Evolutionary conservation across 1,139 yeast species (phyloP).

Genomic region (Trichomonascaceae sp.): DNA sequence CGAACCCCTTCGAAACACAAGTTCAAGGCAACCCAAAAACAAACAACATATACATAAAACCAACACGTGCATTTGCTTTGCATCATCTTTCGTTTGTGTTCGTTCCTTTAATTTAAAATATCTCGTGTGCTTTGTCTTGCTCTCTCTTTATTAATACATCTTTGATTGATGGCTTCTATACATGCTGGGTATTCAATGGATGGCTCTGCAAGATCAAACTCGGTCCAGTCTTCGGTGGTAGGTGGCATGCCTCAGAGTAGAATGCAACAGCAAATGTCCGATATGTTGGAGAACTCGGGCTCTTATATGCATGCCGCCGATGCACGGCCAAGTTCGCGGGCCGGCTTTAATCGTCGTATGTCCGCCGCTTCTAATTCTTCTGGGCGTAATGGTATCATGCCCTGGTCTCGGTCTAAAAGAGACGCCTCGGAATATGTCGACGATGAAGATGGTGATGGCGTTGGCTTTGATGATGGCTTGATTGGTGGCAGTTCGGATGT

Average conservation of each 20-base stretch:
- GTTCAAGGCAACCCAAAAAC: background rate
- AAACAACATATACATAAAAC: background rate
- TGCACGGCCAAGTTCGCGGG: conserved; percentile 12
- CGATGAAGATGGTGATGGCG: conserved; percentile 17
- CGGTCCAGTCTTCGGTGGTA: conserved; percentile 11
- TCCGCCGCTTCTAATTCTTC: conserved; percentile 14
- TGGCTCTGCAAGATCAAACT: conserved; percentile 1
- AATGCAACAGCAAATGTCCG: conserved; percentile 25
- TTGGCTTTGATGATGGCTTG: conserved; percentile 15
- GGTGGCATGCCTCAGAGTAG: conserved; percentile 29
- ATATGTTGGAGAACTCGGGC: conserved; percentile 17
- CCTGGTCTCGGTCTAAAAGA: conserved; percentile 14
- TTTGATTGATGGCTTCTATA: background rate
- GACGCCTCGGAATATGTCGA: conserved; percentile 8
- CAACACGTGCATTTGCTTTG: background rate
- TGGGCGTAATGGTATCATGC: conserved; percentile 9
- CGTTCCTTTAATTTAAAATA: too few relatives aligned
- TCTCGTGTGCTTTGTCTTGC: too few relatives aligned
- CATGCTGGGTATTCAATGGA: background rate
- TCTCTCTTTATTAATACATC: background rate
- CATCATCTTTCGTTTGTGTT: conserved; percentile 1
- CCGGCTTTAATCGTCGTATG: conserved; percentile 14
- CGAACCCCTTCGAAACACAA: background rate
- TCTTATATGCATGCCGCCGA: conserved; percentile 1
- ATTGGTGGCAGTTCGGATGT: conserved; percentile 16